These are phyloP conservation scores for Mortierella sp. DNA, from an alignment of 371 early-diverging fungal species.

Conservation along the genomic window DNA sequence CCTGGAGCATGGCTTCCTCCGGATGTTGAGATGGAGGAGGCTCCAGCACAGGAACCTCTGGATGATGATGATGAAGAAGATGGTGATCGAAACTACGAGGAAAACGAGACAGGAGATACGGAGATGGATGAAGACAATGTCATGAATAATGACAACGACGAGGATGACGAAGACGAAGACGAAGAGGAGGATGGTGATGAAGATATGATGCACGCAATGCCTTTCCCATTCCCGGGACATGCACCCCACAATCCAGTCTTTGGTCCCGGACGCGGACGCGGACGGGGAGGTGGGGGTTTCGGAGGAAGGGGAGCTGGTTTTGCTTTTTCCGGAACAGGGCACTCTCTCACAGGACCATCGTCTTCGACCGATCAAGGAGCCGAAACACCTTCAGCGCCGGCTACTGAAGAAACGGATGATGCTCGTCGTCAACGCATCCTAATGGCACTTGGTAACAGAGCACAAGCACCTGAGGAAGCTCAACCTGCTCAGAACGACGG, in stretches of 20 bases:
- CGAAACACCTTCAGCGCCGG: background rate
- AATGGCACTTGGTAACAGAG: conserved; percentile 32
- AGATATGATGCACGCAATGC: conserved; percentile 36
- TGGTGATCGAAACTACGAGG: conserved; percentile 3
- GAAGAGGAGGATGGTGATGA: conserved; percentile 15
- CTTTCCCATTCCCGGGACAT: conserved; percentile 16
- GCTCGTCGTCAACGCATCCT: conserved; percentile 38
- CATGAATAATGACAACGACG: background rate
- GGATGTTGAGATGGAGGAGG: conserved; percentile 27
- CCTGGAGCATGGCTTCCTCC: conserved; percentile 37
- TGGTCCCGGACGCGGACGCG: conserved; percentile 23
- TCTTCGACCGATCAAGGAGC: background rate
- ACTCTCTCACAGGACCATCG: conserved; percentile 20
- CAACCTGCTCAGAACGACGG: background rate
- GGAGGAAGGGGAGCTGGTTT: conserved; percentile 6
- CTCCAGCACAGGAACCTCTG: conserved; percentile 2
- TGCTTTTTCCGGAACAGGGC: conserved; percentile 45
- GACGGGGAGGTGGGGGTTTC: conserved; percentile 10
- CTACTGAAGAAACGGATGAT: conserved; percentile 11
- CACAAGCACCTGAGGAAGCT: background rate
- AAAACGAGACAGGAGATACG: conserved; percentile 2
- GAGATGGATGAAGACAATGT: conserved; percentile 6
- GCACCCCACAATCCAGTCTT: conserved; percentile 18
- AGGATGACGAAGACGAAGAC: conserved; percentile 1
- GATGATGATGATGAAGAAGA: conserved; percentile 7